Conservation (phyloP, 2,329 filamentous ascomycete species). For the Cercospora beticola region DNA sequence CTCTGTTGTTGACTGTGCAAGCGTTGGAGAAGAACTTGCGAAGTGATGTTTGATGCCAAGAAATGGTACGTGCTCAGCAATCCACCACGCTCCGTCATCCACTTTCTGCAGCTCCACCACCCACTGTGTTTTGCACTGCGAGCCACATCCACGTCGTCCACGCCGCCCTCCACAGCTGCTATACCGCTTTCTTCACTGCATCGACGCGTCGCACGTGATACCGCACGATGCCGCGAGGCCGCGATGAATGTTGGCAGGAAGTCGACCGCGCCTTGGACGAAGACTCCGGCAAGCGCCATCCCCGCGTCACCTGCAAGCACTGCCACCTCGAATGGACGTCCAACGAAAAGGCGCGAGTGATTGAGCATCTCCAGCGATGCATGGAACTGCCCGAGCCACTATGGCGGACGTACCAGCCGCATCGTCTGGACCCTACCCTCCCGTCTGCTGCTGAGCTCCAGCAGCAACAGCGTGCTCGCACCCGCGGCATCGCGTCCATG, state of each 20-base stretch:
- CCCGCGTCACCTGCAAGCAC: constrained; percentile 31
- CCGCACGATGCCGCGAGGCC: constrained; percentile 26
- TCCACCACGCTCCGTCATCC: background rate
- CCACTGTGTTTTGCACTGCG: background rate
- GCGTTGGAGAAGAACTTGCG: background rate
- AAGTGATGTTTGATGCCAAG: background rate
- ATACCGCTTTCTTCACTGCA: background rate
- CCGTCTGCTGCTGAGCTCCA: constrained; percentile 28
- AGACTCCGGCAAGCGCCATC: constrained; percentile 29
- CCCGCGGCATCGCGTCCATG: constrained; percentile 29
- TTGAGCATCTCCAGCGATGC: constrained; percentile 30
- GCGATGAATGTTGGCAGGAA: constrained; percentile 30
- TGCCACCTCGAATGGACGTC: constrained; percentile 30
- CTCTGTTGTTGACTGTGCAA: background rate
- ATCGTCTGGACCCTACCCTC: constrained; percentile 28
- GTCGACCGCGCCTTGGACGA: constrained; percentile 28
- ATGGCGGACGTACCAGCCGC: constrained; percentile 30
- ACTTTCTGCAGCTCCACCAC: background rate
- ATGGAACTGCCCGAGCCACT: constrained; percentile 26
- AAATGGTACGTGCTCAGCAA: background rate
- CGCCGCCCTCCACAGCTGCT: background rate
- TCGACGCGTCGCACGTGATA: background rate
- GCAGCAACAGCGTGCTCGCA: constrained; percentile 28
- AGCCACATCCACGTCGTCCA: constrained; percentile 10
- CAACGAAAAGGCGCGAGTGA: constrained; percentile 29